Percentiles rank a stretch among this genome's conserved stretches.
These are phyloP conservation scores for Lignosus rhinocerotis DNA, from an alignment of 1,284 basidiomycete species.

Conservation along the genomic window DNA sequence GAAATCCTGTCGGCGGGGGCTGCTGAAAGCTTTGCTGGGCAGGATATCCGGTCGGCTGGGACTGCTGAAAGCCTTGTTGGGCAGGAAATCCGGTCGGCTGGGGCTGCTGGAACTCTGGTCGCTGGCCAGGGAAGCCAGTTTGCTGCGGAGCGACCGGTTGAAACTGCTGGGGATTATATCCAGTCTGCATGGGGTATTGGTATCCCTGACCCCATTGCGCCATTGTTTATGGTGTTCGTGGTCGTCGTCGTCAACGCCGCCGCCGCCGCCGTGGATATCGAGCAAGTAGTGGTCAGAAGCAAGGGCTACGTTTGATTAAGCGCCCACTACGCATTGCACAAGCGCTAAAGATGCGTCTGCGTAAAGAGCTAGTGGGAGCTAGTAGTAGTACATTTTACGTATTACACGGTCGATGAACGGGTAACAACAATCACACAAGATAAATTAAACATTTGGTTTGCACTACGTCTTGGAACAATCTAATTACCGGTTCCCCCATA, in stretches of 20 bases:
- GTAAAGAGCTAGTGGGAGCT: too few relatives aligned
- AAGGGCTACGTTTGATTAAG: too few relatives aligned
- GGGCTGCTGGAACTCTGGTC: slow-evolving; percentile 38
- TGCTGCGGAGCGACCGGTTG: slow-evolving; percentile 45
- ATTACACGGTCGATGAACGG: too few relatives aligned
- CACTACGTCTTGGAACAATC: too few relatives aligned
- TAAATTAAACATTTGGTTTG: too few relatives aligned
- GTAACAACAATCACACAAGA: too few relatives aligned
- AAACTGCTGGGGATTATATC: slow-evolving; percentile 48
- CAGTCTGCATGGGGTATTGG: slow-evolving; percentile 61
- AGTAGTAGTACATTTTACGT: too few relatives aligned
- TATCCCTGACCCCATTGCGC: slow-evolving; percentile 67
- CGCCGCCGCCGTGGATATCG: slow-evolving; percentile 5
- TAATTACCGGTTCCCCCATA: too few relatives aligned
- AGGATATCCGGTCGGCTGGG: slow-evolving; percentile 51
- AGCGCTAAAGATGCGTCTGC: too few relatives aligned
- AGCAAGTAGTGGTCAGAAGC: background rate
- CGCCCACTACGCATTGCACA: too few relatives aligned
- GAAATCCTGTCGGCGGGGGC: slow-evolving; percentile 33
- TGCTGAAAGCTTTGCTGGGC: slow-evolving; percentile 35
- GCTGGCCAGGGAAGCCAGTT: slow-evolving; percentile 36
- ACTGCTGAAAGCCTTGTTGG: slow-evolving; percentile 28
- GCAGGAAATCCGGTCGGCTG: slow-evolving; percentile 39
- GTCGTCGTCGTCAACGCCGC: slow-evolving; percentile 15
- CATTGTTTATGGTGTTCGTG: slow-evolving; percentile 36